Evolutionary conservation across 192 early-diverging fungal species (phyloP), one percentile per base, ranked within the genome.

Genomic region (Podila horticola): DNA sequence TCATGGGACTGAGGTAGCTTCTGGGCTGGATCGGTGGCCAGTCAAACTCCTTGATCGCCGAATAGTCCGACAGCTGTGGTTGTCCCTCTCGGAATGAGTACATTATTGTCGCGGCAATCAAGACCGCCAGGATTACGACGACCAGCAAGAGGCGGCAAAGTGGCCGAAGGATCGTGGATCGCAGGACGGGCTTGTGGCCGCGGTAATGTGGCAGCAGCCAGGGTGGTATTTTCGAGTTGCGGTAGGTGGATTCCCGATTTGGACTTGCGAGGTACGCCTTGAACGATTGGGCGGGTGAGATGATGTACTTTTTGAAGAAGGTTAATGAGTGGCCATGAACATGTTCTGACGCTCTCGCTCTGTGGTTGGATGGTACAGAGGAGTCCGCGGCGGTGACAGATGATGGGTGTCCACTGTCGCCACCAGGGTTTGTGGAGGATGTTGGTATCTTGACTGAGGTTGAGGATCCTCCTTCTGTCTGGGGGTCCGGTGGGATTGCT

Each of bases 21-120:
- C 63, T 20, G 11, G 88, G 88, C 71, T 88, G 75, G 17, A 87
- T 71, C 8, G 61, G 71, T 22, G 70, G 79, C 88, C 88, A 89
- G 60, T 85, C 64, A 75, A 89, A 89, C 12, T 74, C 63, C 8
- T 22, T 51, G 12, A 86, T 7, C 0, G 75, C 58, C 10, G 59
- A 67, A 72, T 85, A 87, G 57, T 84, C 74, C 22, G 64, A 51
- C 19, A 65, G 29, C 20, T 75, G 66, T 0, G 85, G 86, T 45
- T 72, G 36, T 0, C 64, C 67, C 13, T 72, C 6, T 17, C 76
- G 58, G 24, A 72, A 63, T 15, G 76, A 79, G 55, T 72, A 79
- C 52, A 79, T 10, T 0, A 79, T 22, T 3, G 76, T 79, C 10
- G 70, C 15, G 3, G 55, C 76, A 19, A 79, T 72, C 65, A 79